Base-by-base conservation (phyloP, 1,139 yeast species). In the Candida tetrigidarum region DNA sequence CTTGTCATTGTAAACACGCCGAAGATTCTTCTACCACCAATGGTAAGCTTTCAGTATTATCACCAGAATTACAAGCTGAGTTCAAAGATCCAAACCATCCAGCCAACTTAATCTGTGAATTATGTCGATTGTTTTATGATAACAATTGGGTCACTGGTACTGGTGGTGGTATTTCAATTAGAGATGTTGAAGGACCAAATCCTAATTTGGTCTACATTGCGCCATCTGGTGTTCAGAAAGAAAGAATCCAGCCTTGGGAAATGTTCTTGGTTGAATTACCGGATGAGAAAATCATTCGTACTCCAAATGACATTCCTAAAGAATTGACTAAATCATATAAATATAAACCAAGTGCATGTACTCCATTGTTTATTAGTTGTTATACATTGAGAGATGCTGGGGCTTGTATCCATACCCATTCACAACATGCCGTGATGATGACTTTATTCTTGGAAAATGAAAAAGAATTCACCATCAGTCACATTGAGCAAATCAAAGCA, bases 201-300 rank as follows among this genome's bases (percentile, higher is more conserved):
- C 70, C 74, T 15, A 74, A 81, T 47, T 59, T 71, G 33, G 82
- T 89, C 15, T 92, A 80, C 61, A 77, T 92, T 38, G 96, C 97
- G 0, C 98, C 98, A 2, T 88, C 96, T 7, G 98, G 98, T 1
- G 96, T 92, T 6, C 97, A 92, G 62, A 92, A 92, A 67, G 98
- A 92, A 64, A 73, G 92, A 51, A 83, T 92, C 78, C 69, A 76
- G 42, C 96, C 96, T 2, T 78, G 80, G 58, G 91, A 92, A 60
- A 78, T 92, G 81, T 90, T 89, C 63, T 90, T 90, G 12, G 84
- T 85, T 68, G 83, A 84, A 50, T 63, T 75, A 16, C 71, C 75
- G 7, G 71, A 78, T n/a, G 71, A 75, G 42, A 73, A 75, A 43
- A 81, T 86, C 47, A 55, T 87, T 16, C 68, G 87, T 34, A 72